Percentiles rank a stretch among this genome's conserved stretches.
Conservation (phyloP, 345 rosid species). For the Moringa oleifera region DNA sequence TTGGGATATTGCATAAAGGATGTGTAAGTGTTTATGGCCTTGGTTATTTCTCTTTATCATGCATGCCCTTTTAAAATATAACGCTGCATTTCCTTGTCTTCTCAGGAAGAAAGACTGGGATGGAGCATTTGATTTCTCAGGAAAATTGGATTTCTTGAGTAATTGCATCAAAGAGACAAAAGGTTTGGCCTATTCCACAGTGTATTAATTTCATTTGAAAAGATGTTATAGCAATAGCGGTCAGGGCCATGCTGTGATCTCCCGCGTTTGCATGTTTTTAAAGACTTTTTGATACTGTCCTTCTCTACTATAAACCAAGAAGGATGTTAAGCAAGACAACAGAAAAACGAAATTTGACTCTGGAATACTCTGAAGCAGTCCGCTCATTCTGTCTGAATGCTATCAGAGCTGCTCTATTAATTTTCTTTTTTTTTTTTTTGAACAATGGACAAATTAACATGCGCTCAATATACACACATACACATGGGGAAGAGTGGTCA, state of each 20-base stretch:
- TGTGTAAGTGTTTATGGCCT: conserved; percentile 37
- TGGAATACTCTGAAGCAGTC: neutral
- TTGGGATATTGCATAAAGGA: conserved; percentile 71
- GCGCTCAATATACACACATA: too few relatives aligned
- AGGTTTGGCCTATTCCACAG: conserved; percentile 31
- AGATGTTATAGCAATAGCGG: neutral
- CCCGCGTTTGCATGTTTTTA: neutral
- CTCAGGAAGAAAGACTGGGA: conserved; percentile 72
- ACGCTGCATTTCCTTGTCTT: conserved; percentile 7
- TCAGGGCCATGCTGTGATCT: neutral
- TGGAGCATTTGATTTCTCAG: conserved; percentile 62
- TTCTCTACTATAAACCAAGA: neutral
- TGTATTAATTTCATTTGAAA: neutral
- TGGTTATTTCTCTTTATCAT: neutral
- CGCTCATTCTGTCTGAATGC: neutral
- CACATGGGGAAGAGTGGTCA: neutral
- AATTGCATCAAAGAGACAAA: conserved; percentile 60
- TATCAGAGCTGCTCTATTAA: too few relatives aligned
- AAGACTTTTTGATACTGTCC: neutral
- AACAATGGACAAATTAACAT: too few relatives aligned
- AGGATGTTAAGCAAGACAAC: neutral
- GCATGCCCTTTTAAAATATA: neutral
- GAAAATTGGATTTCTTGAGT: conserved; percentile 49
- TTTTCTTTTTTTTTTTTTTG: too few relatives aligned
- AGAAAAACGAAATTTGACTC: too few relatives aligned